Evolutionary conservation across 768 basidiomycete genomes (phyloP).

Genomic region (Termitomyces sp.): DNA sequence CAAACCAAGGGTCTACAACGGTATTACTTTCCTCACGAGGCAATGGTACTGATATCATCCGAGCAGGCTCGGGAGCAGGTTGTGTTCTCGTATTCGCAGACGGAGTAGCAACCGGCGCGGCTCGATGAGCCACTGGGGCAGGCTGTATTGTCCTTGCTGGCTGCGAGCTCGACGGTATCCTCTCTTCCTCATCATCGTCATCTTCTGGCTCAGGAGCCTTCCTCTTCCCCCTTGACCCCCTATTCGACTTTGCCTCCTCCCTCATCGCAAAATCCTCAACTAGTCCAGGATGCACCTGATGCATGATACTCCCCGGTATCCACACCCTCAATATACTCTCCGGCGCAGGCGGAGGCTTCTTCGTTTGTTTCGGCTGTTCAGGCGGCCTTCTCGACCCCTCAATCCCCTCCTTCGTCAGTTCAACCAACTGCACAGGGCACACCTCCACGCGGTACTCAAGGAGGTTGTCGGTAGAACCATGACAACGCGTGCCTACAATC

Average conservation of each 20-base stretch:
- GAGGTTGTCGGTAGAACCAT: not conserved
- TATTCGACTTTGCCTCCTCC: not conserved
- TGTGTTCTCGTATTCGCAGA: not conserved
- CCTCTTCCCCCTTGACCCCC: not conserved
- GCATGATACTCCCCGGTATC: conserved; percentile 62
- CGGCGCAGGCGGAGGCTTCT: conserved; percentile 35
- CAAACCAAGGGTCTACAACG: not conserved
- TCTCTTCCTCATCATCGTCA: not conserved
- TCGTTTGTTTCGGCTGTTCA: conserved; percentile 1
- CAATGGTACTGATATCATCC: not conserved
- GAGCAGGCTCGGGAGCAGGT: not conserved
- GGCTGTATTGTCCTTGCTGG: not conserved
- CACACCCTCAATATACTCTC: conserved; percentile 49
- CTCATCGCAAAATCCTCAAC: conserved; percentile 41
- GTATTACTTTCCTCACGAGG: not conserved
- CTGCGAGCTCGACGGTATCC: too few species aligned
- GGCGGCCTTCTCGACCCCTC: not conserved
- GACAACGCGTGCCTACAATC: not conserved
- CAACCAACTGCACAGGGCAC: not conserved
- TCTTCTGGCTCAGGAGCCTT: not conserved
- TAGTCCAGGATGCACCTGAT: conserved; percentile 47
- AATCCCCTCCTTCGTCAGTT: not conserved
- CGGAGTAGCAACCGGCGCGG: not conserved
- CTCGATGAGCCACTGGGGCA: not conserved
- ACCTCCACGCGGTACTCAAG: not conserved